These are phyloP conservation scores for Xylariaceae sp. DNA, from an alignment of 2,329 filamentous ascomycete species.

Conservation along the genomic window DNA sequence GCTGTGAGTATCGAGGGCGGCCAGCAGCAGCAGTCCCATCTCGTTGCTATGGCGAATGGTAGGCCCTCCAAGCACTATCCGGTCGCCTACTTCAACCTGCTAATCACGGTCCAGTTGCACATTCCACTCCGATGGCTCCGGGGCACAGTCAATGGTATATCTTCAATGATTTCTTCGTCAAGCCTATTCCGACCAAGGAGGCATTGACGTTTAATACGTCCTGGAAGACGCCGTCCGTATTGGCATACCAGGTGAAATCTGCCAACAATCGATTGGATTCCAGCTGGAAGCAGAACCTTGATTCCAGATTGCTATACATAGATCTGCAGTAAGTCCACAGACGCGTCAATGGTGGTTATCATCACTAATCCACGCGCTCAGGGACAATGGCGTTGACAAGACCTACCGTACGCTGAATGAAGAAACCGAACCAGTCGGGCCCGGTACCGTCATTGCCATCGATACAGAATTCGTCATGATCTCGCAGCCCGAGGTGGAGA, in stretches of 20 bases:
- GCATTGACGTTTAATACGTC: constrained; percentile 81
- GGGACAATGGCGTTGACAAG: constrained; percentile 38
- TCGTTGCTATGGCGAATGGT: constrained; percentile 88
- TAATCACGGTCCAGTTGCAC: constrained; percentile 45
- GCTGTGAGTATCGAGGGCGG: constrained; percentile 85
- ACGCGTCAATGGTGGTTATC: background rate
- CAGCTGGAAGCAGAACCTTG: constrained; percentile 76
- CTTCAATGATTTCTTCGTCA: constrained; percentile 95
- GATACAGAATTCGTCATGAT: constrained; percentile 96
- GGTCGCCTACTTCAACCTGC: too few relatives aligned
- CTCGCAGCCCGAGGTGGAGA: constrained; percentile 88
- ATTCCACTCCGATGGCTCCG: constrained; percentile 53
- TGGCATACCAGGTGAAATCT: constrained; percentile 77
- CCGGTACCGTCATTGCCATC: constrained; percentile 73
- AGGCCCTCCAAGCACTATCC: constrained; percentile 22
- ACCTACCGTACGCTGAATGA: constrained; percentile 54
- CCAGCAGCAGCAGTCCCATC: constrained; percentile 78
- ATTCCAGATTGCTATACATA: constrained; percentile 76
- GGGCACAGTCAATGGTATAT: constrained; percentile 77
- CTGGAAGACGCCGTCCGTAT: constrained; percentile 88
- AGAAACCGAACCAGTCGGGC: constrained; percentile 56
- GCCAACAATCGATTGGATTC: constrained; percentile 77
- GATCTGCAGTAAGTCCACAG: constrained; percentile 45
- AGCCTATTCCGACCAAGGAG: constrained; percentile 70
- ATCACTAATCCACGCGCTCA: constrained; percentile 18